phyloP scores from a whole-genome alignment of 164 flowering plant species.

The Akebia trifoliata region DNA sequence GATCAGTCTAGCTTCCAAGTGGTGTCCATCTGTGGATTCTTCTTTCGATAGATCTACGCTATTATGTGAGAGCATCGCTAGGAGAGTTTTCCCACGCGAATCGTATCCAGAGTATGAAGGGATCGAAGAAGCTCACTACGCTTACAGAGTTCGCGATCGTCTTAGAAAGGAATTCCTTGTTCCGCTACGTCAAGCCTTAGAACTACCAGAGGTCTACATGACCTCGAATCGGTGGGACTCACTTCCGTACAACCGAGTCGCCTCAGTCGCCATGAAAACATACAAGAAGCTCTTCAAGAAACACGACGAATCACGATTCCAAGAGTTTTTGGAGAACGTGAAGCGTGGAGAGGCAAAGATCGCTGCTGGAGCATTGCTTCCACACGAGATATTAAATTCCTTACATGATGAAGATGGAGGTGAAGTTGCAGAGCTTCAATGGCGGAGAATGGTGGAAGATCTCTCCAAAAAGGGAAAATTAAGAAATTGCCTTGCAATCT shows the following conservation, averaged over 20 bases:
- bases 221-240: slow-evolving; percentile 35
- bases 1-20: slow-evolving; percentile 27
- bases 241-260: slow-evolving; percentile 42
- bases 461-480: slow-evolving; percentile 25
- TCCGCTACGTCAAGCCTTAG: slow-evolving; percentile 28
- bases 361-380: slow-evolving; percentile 53
- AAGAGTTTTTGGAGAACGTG: slow-evolving; percentile 28
- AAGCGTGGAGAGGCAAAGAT: slow-evolving; percentile 37
- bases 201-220: slow-evolving; percentile 48
- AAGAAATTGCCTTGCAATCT: slow-evolving; percentile 27
- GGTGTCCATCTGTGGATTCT: slow-evolving; percentile 33
- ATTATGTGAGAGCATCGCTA: slow-evolving; percentile 44
- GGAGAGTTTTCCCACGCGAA: slow-evolving; percentile 35
- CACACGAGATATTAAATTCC: slow-evolving; percentile 39
- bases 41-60: slow-evolving; percentile 23
- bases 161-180: slow-evolving; percentile 38
- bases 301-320: slow-evolving; percentile 39
- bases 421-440: slow-evolving; percentile 45
- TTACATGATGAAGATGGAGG: slow-evolving; percentile 12
- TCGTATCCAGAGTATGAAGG: slow-evolving; percentile 26
- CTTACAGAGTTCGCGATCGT: slow-evolving; percentile 39
- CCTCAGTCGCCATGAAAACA: slow-evolving; percentile 53
- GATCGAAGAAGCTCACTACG: slow-evolving; percentile 39
- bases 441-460: slow-evolving; percentile 45
- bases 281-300: slow-evolving; percentile 35